Base-by-base conservation (phyloP, 2,329 filamentous ascomycete genomes). In the Sphaerulina musiva region DNA sequence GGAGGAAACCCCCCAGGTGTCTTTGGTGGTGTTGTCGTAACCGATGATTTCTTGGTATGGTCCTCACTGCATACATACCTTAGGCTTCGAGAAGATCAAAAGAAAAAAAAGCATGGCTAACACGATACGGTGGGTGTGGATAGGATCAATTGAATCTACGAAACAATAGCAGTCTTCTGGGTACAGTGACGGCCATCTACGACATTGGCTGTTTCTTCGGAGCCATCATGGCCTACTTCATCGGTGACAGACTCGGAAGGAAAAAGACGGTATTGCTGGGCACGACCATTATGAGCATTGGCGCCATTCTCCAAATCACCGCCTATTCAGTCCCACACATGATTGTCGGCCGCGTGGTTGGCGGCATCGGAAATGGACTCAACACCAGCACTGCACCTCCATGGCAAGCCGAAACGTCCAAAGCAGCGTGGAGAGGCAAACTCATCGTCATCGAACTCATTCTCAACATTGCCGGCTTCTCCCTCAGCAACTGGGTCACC, bases 201-300 rank as follows among this genome's bases (percentile, higher is more conserved):
- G 78, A 82, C 58, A 73, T 83, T 29, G 80, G 80, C 7, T 83
- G 80, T 64, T 82, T 83, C 66, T 69, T 83, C 48, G 81, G 81
- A 9, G 79, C 74, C 1, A 68, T 79, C 38, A 60, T 73, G 2
- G 73, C 76, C 12, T 76, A 81, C 44, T 64, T 69, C 14, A 63
- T 76, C 26, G 77, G 78, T 10, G 77, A 79, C 38, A 66, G 62
- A 0, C 65, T 79, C 1, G 77, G 78, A 17, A 69, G 78, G 26
- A 77, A 75, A 56, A 76, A 73, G 51, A 73, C 70, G 23, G 70
- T 80, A 36, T 62, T 79, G 32, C 58, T 76, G 1, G 77, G 77
- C 10, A 76, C 75, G 0, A 73, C 72, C 0, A 74, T 79, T 55
- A 78, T 79, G 76, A 69, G 66, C 17, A 64, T 76, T 45, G 76